A percentile compares a stretch with the other conserved stretches of the same genome.
phyloP scores from a whole-genome alignment of 2,329 filamentous ascomycete species.

The Colletotrichum australisinense region DNA sequence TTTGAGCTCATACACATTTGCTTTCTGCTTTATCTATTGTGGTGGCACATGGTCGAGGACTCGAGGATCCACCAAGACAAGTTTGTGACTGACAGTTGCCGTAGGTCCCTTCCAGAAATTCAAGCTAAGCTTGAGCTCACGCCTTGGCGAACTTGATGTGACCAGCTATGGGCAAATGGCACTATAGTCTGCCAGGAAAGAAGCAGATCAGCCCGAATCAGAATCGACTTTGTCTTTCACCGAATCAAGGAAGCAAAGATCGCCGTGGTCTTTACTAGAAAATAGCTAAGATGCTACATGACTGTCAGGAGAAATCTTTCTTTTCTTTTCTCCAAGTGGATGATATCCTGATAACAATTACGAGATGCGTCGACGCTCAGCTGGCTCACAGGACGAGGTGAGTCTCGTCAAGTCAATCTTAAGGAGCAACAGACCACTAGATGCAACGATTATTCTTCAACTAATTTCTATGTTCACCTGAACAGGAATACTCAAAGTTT shows the following conservation, averaged over 20 bases:
- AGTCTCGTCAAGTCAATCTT: not conserved
- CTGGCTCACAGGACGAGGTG: not conserved
- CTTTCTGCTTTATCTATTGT: not conserved
- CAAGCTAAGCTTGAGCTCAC: not conserved
- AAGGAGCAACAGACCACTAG: too few species aligned
- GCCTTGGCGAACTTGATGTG: not conserved
- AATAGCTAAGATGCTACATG: not conserved
- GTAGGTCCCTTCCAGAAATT: not conserved
- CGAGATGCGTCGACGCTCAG: not conserved
- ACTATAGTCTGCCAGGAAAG: not conserved
- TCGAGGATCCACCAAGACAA: not conserved
- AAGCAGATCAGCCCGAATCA: not conserved
- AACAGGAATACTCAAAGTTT: too few species aligned
- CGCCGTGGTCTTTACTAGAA: not conserved
- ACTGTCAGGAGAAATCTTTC: not conserved
- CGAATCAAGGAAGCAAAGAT: not conserved
- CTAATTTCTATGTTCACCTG: too few species aligned
- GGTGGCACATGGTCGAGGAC: not conserved
- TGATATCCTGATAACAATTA: not conserved
- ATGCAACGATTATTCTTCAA: not conserved
- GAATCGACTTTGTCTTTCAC: not conserved
- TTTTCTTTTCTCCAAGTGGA: not conserved
- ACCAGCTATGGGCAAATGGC: not conserved
- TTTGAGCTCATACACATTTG: not conserved
- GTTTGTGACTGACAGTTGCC: not conserved